These are phyloP conservation scores for Leccinum uliginosum DNA, from an alignment of 768 basidiomycete species.

Conservation along the genomic window DNA sequence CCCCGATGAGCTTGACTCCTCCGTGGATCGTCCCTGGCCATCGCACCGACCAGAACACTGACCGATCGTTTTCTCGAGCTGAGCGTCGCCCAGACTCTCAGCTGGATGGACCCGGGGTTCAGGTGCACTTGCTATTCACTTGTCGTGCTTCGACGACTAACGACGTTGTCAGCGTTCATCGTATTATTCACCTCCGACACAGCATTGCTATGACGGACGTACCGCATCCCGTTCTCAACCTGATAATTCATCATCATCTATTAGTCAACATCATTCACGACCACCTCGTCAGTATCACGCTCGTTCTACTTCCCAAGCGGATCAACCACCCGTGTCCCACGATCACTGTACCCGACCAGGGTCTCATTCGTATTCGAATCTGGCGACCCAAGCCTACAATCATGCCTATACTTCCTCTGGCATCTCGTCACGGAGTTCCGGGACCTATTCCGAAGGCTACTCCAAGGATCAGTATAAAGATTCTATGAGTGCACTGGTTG, in stretches of 20 bases:
- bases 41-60: constrained; percentile 27
- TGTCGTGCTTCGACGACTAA: constrained; percentile 2
- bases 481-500: constrained; percentile 1
- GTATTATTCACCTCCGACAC: constrained; percentile 21
- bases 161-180: constrained; percentile 18
- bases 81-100: constrained; percentile 23
- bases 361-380: constrained; percentile 24
- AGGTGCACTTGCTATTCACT: constrained; percentile 18
- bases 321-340: constrained; percentile 24
- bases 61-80: constrained; percentile 23
- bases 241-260: constrained; percentile 24
- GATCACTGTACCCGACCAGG: constrained; percentile 26
- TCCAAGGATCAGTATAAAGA: constrained; percentile 15
- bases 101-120: constrained; percentile 28
- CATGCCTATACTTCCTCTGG: constrained; percentile 12
- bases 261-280: constrained; percentile 21
- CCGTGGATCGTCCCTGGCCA: constrained; percentile 44
- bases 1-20: constrained; percentile 36
- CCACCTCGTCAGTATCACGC: constrained; percentile 18
- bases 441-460: constrained; percentile 15
- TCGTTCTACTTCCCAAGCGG: constrained; percentile 27
- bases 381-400: constrained; percentile 18
- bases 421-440: constrained; percentile 19
- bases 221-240: constrained; percentile 10
- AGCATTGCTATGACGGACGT: constrained; percentile 27